Evolutionary conservation across 345 rosid genomes (phyloP).

Genomic region (Citrus hindsii): DNA sequence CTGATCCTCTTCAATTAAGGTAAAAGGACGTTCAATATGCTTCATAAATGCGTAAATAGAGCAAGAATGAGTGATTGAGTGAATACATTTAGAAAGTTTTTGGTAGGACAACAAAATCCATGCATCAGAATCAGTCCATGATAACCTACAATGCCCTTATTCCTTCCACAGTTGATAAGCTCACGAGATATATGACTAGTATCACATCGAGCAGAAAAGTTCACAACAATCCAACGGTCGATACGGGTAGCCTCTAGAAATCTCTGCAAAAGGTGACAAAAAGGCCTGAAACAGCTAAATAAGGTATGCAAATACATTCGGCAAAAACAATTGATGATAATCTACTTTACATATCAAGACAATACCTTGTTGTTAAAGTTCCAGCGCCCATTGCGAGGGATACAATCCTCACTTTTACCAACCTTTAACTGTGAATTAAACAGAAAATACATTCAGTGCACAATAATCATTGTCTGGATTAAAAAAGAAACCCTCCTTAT

Average conservation of each 20-base stretch:
- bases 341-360: not conserved
- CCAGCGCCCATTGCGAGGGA: slow-evolving; percentile 83
- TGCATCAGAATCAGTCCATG: slow-evolving; percentile 15
- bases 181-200: slow-evolving; percentile 65
- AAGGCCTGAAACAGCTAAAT: not conserved
- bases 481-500: not conserved
- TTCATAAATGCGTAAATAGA: slow-evolving; percentile 19
- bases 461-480: not conserved
- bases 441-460: slow-evolving; percentile 1
- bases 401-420: slow-evolving; percentile 53
- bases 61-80: not conserved
- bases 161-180: slow-evolving; percentile 66
- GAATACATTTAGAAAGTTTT: not conserved
- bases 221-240: slow-evolving; percentile 71
- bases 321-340: not conserved
- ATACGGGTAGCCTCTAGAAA: slow-evolving; percentile 45
- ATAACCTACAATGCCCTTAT: slow-evolving; percentile 77
- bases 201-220: slow-evolving; percentile 90
- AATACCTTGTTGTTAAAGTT: slow-evolving; percentile 84
- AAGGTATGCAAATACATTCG: not conserved
- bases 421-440: slow-evolving; percentile 70
- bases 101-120: slow-evolving; percentile 5
- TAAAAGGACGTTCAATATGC: slow-evolving; percentile 70
- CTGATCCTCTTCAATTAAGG: slow-evolving; percentile 72
- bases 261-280: slow-evolving; percentile 37